phyloP scores from a whole-genome alignment of 2,329 filamentous ascomycete genomes.

The Exophiala bonariae region DNA sequence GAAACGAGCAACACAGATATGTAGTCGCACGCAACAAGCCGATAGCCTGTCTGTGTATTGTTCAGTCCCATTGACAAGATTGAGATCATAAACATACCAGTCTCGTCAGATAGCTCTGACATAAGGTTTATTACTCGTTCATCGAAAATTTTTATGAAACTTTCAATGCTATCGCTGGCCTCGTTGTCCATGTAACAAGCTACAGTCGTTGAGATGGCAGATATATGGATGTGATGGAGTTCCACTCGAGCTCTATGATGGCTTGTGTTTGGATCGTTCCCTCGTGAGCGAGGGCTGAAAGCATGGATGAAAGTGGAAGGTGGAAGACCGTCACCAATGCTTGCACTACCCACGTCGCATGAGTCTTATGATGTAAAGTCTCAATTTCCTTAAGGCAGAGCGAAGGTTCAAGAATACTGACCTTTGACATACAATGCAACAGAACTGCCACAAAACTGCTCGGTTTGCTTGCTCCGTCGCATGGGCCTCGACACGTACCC shows the following conservation, averaged over 20 bases:
- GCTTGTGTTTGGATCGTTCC: neutral
- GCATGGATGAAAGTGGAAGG: conserved; percentile 5
- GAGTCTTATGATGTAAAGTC: too few species aligned
- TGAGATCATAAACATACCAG: too few species aligned
- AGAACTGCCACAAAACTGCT: neutral
- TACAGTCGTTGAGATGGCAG: too few species aligned
- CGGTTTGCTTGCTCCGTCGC: neutral
- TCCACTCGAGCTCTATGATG: neutral
- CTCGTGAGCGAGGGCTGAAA: neutral
- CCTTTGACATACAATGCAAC: neutral
- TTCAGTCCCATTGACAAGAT: too few species aligned
- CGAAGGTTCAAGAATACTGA: neutral
- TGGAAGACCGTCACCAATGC: conserved; percentile 6
- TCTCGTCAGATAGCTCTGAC: too few species aligned
- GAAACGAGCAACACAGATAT: conserved; percentile 9
- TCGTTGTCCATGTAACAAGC: too few species aligned
- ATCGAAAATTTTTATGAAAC: too few species aligned
- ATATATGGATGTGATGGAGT: neutral
- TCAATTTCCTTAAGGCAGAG: neutral
- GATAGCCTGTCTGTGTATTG: too few species aligned
- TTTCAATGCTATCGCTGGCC: too few species aligned
- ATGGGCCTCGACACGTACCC: neutral
- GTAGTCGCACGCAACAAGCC: conserved; percentile 6
- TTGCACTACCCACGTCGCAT: neutral
- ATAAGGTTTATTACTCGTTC: too few species aligned